Conservation (phyloP, 2,329 filamentous ascomycete species). For the Trichoderma afroharzianum region DNA sequence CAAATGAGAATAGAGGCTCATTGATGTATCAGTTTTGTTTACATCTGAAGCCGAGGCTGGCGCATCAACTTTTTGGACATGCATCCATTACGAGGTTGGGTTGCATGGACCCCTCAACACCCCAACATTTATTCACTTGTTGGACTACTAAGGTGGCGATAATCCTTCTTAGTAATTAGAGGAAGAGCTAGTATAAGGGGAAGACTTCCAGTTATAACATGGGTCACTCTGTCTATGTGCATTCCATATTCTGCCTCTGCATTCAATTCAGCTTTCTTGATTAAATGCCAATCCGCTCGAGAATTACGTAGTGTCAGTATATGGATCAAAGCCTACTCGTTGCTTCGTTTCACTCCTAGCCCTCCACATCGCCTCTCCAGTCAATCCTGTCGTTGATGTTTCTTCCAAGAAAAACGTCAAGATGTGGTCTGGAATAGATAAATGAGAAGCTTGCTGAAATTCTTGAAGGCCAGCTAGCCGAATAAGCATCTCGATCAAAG, state of each 20-base stretch:
- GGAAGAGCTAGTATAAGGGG: not conserved
- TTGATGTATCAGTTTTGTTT: not conserved
- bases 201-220: not conserved
- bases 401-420: conserved; percentile 79
- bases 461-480: conserved; percentile 84
- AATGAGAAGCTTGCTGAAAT: conserved; percentile 83
- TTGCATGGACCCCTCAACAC: not conserved
- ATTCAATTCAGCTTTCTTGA: not conserved
- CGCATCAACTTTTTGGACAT: not conserved
- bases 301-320: conserved; percentile 39
- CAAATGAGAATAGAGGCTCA: not conserved
- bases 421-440: conserved; percentile 86
- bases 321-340: conserved; percentile 55
- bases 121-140: not conserved
- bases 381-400: conserved; percentile 49
- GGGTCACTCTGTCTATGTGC: not conserved
- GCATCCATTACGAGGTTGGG: not conserved
- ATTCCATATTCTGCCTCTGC: not conserved
- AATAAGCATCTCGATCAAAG: conserved; percentile 83
- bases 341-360: conserved; percentile 45
- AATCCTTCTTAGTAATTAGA: not conserved
- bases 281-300: not conserved
- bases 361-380: conserved; percentile 43
- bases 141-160: not conserved
- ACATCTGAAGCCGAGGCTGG: not conserved